Conservation (phyloP, 768 basidiomycete species). For the Sarcodon sp. region DNA sequence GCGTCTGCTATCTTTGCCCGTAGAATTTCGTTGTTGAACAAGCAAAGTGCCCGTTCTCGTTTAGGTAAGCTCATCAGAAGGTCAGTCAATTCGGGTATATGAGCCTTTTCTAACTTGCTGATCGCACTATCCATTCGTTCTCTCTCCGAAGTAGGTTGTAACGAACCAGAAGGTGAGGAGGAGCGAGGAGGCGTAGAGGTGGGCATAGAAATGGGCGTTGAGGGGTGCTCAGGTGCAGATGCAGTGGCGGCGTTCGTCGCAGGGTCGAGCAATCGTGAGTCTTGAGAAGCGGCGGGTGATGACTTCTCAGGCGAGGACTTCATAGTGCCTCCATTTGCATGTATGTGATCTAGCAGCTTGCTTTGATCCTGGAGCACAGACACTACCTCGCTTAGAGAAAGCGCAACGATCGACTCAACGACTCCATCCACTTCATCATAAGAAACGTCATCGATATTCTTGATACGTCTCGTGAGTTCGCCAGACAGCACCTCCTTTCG, state of each 20-base stretch:
- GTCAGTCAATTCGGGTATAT: slow-evolving; percentile 56
- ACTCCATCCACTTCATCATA: slow-evolving; percentile 44
- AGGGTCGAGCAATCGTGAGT: slow-evolving; percentile 57
- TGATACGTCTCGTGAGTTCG: slow-evolving; percentile 68
- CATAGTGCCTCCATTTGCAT: slow-evolving; percentile 20
- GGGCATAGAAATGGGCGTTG: slow-evolving; percentile 70
- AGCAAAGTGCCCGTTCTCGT: slow-evolving; percentile 80
- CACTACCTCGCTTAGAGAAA: slow-evolving; percentile 69
- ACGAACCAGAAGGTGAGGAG: slow-evolving; percentile 60
- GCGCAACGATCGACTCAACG: slow-evolving; percentile 57
- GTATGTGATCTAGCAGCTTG: slow-evolving; percentile 54
- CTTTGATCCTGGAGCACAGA: slow-evolving; percentile 59
- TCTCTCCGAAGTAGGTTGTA: slow-evolving; percentile 51
- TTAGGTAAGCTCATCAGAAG: slow-evolving; percentile 80
- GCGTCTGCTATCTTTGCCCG: slow-evolving; percentile 72
- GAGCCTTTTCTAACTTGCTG: slow-evolving; percentile 43
- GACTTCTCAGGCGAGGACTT: slow-evolving; percentile 34
- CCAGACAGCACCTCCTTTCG: slow-evolving; percentile 78
- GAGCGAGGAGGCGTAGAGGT: slow-evolving; percentile 75
- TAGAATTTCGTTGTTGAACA: slow-evolving; percentile 78
- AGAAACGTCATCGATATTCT: slow-evolving; percentile 38
- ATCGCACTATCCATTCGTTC: slow-evolving; percentile 66
- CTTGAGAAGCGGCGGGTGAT: slow-evolving; percentile 49
- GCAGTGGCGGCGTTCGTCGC: slow-evolving; percentile 59
- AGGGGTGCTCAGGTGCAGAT: slow-evolving; percentile 83